A percentile compares a stretch with the other conserved stretches of the same genome.
phyloP scores from a whole-genome alignment of 352 stramenopile species.

The Phytophthora pluvialis region DNA sequence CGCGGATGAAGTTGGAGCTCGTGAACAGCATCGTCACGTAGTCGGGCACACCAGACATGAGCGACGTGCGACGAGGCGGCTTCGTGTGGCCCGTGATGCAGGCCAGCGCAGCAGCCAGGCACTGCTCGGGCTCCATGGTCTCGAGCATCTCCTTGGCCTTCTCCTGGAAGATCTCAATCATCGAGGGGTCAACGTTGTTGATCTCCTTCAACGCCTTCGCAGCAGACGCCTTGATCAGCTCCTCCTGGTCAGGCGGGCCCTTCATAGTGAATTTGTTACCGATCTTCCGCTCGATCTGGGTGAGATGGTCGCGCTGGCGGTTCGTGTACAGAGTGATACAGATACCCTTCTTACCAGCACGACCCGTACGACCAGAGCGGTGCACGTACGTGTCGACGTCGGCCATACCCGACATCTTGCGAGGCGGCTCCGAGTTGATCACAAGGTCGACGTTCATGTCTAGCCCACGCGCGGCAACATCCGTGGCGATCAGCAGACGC shows the following conservation, averaged over 20 bases:
- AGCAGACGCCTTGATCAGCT: constrained; percentile 90
- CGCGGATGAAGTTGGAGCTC: constrained; percentile 83
- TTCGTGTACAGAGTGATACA: constrained; percentile 97
- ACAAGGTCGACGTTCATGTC: constrained; percentile 98
- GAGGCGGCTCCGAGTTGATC: constrained; percentile 94
- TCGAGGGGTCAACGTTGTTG: constrained; percentile 71
- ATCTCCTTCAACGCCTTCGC: constrained; percentile 87
- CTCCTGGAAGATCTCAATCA: constrained; percentile 82
- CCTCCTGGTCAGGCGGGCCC: constrained; percentile 81
- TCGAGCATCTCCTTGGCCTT: constrained; percentile 74
- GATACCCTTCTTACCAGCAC: constrained; percentile 95
- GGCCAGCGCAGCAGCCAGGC: constrained; percentile 83
- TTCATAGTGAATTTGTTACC: constrained; percentile 92
- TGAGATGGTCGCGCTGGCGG: constrained; percentile 76
- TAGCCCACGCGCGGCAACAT: constrained; percentile 96
- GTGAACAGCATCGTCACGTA: constrained; percentile 90
- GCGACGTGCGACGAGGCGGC: constrained; percentile 74
- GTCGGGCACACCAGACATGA: constrained; percentile 91
- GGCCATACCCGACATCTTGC: constrained; percentile 78
- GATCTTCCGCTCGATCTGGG: constrained; percentile 88
- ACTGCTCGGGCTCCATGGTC: constrained; percentile 61
- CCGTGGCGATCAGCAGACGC: constrained; percentile 96
- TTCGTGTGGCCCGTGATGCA: constrained; percentile 92
- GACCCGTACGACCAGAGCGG: constrained; percentile 96
- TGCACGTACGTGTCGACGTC: constrained; percentile 99